Base-by-base conservation (phyloP, 2,329 filamentous ascomycete genomes). In the Colletotrichum agaves region DNA sequence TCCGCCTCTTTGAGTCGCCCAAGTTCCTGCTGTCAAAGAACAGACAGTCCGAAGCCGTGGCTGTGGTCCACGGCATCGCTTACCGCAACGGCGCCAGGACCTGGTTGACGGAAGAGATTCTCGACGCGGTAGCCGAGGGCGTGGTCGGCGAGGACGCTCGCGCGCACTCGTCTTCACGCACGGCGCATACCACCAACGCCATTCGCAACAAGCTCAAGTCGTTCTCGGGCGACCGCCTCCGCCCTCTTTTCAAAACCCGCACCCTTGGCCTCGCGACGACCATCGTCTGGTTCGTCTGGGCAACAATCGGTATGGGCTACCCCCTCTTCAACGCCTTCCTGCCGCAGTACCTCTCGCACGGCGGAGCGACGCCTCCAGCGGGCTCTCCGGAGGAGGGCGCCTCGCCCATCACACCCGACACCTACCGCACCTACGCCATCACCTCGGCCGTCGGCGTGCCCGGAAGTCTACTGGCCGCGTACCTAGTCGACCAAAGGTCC, bases 241-340 rank as follows among this genome's bases (percentile, higher is more conserved):
- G 84, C 1, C 90, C 91, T 1, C 85, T 96, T 2, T 90, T 91
- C 78, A 79, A 80, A 67, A 84, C 74, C 62, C 85, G 81, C 71
- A 85, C 82, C 61, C 80, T 88, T 7, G 85, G 81, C 58, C 71
- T 81, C 59, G 83, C 85, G 43, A 89, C 87, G 1, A 73, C 71
- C 3, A 79, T 89, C 21, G 82, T 95, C 53, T 94, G 91, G 91
- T 92, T 94, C 78, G 90, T 89, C 76, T 97, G 93, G 93, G 85
- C 90, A 0, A 90, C 88, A 13, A 94, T 97, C 71, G 93, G 93
- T 67, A 91, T 97, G 88, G 93, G 90, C 3, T 97, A 95, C 74
- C 93, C 93, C 1, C 86, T 97, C 2, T 97, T 95, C 85, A 96
- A 96, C 78, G 91, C 92, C 59, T 97, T 97, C 79, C 84, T 97